phyloP scores from a whole-genome alignment of 169 alveolate species.

The Theileria orientalis region DNA sequence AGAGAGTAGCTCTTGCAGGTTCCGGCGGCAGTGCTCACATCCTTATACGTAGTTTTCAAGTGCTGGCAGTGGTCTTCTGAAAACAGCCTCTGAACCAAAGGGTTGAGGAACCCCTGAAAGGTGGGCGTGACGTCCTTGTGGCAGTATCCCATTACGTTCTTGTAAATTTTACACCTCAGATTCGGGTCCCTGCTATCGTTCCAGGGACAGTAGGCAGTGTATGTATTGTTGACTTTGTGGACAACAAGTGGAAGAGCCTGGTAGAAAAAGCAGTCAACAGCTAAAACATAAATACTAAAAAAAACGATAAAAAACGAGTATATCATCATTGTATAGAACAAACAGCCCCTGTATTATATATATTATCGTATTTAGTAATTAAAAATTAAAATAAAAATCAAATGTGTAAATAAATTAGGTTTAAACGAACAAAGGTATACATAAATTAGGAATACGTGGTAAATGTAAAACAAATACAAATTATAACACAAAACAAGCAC shows the following conservation, averaged over 20 bases:
- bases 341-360: too few relatives aligned
- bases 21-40: conserved; percentile 5
- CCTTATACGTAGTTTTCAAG: conserved; percentile 5
- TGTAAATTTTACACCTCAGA: background rate
- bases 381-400: too few relatives aligned
- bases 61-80: background rate
- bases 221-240: background rate
- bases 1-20: conserved; percentile 26
- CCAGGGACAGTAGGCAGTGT: background rate
- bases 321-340: too few relatives aligned
- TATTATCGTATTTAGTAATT: too few relatives aligned
- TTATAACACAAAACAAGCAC: too few relatives aligned
- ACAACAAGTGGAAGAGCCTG: background rate
- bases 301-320: background rate
- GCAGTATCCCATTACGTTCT: background rate
- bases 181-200: background rate
- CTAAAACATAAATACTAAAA: background rate
- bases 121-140: background rate
- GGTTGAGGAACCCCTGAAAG: conserved; percentile 1
- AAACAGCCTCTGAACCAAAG: background rate
- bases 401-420: too few relatives aligned
- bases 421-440: too few relatives aligned
- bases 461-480: too few relatives aligned
- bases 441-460: too few relatives aligned
- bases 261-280: conserved; percentile 2